These are phyloP conservation scores for Hericium erinaceus DNA, from an alignment of 768 basidiomycete species.

Conservation along the genomic window DNA sequence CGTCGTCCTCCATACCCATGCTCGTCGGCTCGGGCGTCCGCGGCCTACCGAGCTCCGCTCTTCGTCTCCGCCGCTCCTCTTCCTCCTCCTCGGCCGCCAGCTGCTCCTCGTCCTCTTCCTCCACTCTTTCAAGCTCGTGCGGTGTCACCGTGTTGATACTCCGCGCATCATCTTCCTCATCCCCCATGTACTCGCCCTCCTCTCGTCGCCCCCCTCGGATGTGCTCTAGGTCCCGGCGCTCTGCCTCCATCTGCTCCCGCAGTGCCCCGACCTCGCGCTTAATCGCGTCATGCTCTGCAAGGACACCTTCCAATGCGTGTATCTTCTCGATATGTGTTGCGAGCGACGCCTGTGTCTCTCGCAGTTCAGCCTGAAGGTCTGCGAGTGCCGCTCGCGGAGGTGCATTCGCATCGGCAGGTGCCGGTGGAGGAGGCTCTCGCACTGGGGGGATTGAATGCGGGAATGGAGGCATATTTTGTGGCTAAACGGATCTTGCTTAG, in stretches of 20 bases:
- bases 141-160: slow-evolving; percentile 67
- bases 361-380: slow-evolving; percentile 75
- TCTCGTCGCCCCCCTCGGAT: slow-evolving; percentile 18
- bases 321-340: slow-evolving; percentile 76
- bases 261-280: slow-evolving; percentile 69
- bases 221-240: slow-evolving; percentile 40
- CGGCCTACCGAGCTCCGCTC: slow-evolving; percentile 59
- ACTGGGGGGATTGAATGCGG: slow-evolving; percentile 62
- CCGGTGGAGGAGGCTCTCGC: slow-evolving; percentile 19
- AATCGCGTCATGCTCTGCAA: slow-evolving; percentile 79
- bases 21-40: slow-evolving; percentile 73
- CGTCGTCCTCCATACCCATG: slow-evolving; percentile 40
- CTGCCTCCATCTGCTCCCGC: slow-evolving; percentile 62
- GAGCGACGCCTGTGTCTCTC: slow-evolving; percentile 74
- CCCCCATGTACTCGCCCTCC: slow-evolving; percentile 17
- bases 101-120: slow-evolving; percentile 67
- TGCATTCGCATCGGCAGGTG: slow-evolving; percentile 15
- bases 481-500: slow-evolving; percentile 27
- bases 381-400: slow-evolving; percentile 31
- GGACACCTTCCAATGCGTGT: slow-evolving; percentile 68
- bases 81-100: slow-evolving; percentile 32
- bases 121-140: slow-evolving; percentile 61
- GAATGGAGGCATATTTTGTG: slow-evolving; percentile 51
- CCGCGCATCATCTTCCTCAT: slow-evolving; percentile 45
- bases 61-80: slow-evolving; percentile 35